A percentile compares a stretch with the other conserved stretches of the same genome.
Conservation (phyloP, 2,329 filamentous ascomycete species). For the Teratosphaeria zuluensis region DNA sequence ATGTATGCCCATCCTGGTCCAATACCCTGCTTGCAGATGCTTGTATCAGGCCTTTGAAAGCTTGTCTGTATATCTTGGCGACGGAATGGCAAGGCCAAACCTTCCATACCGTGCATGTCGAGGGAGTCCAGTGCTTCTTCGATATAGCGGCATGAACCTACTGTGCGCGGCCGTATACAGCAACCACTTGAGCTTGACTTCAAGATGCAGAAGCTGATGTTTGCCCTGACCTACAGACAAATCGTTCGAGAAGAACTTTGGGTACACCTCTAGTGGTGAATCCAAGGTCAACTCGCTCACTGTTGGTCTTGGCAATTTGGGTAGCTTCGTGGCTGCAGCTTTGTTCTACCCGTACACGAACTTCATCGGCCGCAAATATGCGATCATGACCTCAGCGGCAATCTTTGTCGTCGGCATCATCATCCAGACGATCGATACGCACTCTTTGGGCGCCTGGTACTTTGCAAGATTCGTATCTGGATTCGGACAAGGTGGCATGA, state of each 20-base stretch:
- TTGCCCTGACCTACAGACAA: neutral
- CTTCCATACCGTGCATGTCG: neutral
- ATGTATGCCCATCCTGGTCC: neutral
- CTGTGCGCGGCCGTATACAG: neutral
- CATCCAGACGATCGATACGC: slow-evolving; percentile 38
- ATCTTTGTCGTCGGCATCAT: slow-evolving; percentile 32
- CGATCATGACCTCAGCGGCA: slow-evolving; percentile 35
- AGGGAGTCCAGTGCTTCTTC: too few species aligned
- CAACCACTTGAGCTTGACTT: neutral
- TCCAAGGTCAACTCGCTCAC: slow-evolving; percentile 28
- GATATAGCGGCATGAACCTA: neutral
- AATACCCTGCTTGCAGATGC: slow-evolving; percentile 4
- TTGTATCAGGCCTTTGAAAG: slow-evolving; percentile 1
- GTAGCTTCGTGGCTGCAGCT: slow-evolving; percentile 44
- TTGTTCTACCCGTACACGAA: slow-evolving; percentile 39
- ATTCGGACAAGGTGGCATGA: slow-evolving; percentile 40
- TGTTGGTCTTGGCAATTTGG: slow-evolving; percentile 41
- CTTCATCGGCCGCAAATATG: slow-evolving; percentile 33
- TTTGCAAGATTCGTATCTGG: slow-evolving; percentile 39
- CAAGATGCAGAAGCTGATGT: neutral
- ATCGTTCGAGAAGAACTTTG: slow-evolving; percentile 18
- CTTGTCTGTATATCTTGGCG: neutral
- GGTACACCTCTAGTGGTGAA: slow-evolving; percentile 14
- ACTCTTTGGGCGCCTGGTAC: slow-evolving; percentile 35
- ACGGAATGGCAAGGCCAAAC: neutral